Evolutionary conservation across 2,329 filamentous ascomycete genomes (phyloP).

Genomic region (Fonsecaea nubica): DNA sequence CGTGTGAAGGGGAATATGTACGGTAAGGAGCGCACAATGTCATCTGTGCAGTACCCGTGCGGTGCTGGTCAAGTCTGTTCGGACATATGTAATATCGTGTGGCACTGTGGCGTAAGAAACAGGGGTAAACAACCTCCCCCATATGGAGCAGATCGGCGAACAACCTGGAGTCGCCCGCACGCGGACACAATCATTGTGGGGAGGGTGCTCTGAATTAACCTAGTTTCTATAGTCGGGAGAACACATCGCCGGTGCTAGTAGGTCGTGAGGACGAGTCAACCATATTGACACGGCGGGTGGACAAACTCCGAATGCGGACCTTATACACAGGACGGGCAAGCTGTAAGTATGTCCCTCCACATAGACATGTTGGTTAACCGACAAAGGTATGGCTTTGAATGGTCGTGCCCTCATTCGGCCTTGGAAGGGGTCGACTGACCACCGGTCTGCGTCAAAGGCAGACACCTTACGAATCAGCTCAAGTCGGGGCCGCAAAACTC

Average conservation of each 20-base stretch:
- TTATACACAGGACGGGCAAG: neutral
- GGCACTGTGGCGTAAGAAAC: neutral
- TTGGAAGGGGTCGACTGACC: neutral
- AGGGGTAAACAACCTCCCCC: neutral
- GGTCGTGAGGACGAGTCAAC: neutral
- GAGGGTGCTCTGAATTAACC: neutral
- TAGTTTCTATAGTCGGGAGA: neutral
- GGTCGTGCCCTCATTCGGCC: neutral
- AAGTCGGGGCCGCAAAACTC: neutral
- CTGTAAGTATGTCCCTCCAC: neutral
- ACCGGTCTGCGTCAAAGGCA: neutral
- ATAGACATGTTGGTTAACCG: neutral
- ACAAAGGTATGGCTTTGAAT: neutral
- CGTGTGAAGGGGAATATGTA: neutral
- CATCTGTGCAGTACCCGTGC: neutral
- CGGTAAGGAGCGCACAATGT: neutral
- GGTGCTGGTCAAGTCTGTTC: neutral
- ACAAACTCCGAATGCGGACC: neutral
- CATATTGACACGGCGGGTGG: neutral
- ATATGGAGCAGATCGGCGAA: neutral
- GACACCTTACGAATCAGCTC: neutral
- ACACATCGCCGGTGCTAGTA: neutral
- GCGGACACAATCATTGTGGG: neutral
- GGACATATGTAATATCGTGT: slow-evolving; percentile 3
- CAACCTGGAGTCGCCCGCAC: neutral